These are phyloP conservation scores for Rhodamnia rubescens DNA, from an alignment of 345 rosid genomes.

Conservation along the genomic window DNA sequence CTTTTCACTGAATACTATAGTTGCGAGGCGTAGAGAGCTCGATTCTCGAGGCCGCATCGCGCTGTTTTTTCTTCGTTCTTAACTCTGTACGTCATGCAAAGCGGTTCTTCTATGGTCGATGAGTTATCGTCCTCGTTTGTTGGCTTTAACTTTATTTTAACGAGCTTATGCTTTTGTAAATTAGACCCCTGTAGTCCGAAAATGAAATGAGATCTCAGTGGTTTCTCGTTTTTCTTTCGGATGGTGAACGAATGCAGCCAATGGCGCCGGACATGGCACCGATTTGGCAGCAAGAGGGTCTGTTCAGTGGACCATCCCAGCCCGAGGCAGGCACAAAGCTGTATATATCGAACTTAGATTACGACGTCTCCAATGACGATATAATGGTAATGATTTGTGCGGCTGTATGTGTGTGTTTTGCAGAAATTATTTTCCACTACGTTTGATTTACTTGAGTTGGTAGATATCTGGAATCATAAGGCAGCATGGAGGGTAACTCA, in stretches of 20 bases:
- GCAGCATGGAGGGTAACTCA: neutral
- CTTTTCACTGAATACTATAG: neutral
- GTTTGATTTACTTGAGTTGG: neutral
- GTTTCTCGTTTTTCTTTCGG: neutral
- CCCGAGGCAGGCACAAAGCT: conserved; percentile 33
- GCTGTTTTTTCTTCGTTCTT: neutral
- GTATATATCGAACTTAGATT: conserved; percentile 41
- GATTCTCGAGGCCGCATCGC: neutral
- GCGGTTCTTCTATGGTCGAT: neutral
- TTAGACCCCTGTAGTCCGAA: neutral
- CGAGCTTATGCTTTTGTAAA: neutral
- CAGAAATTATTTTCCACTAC: neutral
- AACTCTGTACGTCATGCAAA: neutral
- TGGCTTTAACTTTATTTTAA: neutral
- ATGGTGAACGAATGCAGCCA: conserved; percentile 1
- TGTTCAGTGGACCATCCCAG: conserved; percentile 4
- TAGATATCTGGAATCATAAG: neutral
- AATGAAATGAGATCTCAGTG: neutral
- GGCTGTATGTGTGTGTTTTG: neutral
- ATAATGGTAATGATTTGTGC: conserved; percentile 25
- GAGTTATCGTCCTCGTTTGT: neutral
- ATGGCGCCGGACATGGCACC: conserved; percentile 14
- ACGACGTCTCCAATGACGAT: conserved; percentile 45
- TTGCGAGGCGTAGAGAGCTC: neutral
- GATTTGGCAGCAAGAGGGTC: conserved; percentile 5